Conservation (phyloP, 2,329 filamentous ascomycete species). For the Ascochyta fabae region DNA sequence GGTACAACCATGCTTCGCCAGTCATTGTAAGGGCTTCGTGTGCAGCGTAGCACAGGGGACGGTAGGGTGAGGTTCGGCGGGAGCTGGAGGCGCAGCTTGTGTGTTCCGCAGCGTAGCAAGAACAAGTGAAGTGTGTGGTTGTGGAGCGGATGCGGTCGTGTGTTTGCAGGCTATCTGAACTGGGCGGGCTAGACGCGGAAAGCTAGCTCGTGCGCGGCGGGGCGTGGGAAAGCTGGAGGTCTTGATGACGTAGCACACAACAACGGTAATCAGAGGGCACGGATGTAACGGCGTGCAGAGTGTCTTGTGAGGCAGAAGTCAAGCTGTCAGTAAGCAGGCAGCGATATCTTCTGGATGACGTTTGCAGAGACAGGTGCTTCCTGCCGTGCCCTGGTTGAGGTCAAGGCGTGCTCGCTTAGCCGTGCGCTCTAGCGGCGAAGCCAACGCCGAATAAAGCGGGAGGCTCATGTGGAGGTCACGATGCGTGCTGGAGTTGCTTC, state of each 20-base stretch:
- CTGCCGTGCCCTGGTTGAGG: slow-evolving; percentile 31
- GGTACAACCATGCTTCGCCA: slow-evolving; percentile 97
- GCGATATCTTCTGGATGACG: slow-evolving; percentile 44
- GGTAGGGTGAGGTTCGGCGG: slow-evolving; percentile 14
- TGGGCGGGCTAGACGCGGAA: slow-evolving; percentile 42
- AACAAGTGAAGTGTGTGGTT: slow-evolving; percentile 25
- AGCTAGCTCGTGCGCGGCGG: slow-evolving; percentile 42
- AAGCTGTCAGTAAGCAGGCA: slow-evolving; percentile 29
- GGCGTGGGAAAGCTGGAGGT: slow-evolving; percentile 28
- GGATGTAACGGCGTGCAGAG: slow-evolving; percentile 6
- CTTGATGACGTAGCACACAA: slow-evolving; percentile 33
- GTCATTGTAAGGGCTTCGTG: slow-evolving; percentile 70
- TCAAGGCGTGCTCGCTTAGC: slow-evolving; percentile 31
- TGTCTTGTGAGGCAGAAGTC: slow-evolving; percentile 14
- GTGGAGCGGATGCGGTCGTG: slow-evolving; percentile 37
- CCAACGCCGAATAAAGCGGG: slow-evolving; percentile 15
- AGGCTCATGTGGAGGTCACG: slow-evolving; percentile 14
- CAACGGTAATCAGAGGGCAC: slow-evolving; percentile 11
- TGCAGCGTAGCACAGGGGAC: slow-evolving; percentile 31
- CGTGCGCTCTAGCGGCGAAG: slow-evolving; percentile 21
- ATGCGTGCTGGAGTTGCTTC: neutral
- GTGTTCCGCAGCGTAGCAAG: slow-evolving; percentile 21
- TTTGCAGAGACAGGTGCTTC: slow-evolving; percentile 35
- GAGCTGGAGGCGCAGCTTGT: slow-evolving; percentile 19
- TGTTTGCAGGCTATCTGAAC: slow-evolving; percentile 40